phyloP scores from a whole-genome alignment of 371 early-diverging fungal genomes.

The Rhizopus arrhizus region DNA sequence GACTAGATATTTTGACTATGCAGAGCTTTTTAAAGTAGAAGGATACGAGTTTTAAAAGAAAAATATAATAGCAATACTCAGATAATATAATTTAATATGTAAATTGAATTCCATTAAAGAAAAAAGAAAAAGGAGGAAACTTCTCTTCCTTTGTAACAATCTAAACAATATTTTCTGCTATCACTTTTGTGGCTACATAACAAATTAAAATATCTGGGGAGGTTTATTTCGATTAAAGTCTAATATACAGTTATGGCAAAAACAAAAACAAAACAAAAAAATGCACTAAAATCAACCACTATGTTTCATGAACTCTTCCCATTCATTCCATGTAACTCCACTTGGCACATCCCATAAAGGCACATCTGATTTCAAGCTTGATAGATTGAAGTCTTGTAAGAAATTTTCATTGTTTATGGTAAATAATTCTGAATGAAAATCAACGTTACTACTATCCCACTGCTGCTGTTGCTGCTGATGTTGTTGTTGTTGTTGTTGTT shows the following conservation, averaged over 20 bases:
- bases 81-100: too few species aligned
- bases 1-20: constrained; percentile 77
- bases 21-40: constrained; percentile 82
- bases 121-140: too few species aligned
- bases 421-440: neutral
- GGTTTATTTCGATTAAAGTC: neutral
- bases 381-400: constrained; percentile 21
- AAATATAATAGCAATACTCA: too few species aligned
- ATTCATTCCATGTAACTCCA: constrained; percentile 40
- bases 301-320: constrained; percentile 32
- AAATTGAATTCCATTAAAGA: too few species aligned
- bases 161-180: too few species aligned
- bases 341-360: constrained; percentile 41
- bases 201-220: too few species aligned
- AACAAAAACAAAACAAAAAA: neutral
- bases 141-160: too few species aligned
- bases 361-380: constrained; percentile 32
- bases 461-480: neutral
- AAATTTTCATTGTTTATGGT: neutral
- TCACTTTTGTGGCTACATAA: too few species aligned
- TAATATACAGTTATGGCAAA: neutral
- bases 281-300: neutral
- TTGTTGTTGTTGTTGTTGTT: constrained; percentile 7
- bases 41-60: constrained; percentile 67
- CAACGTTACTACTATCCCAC: too few species aligned